Evolutionary conservation across 371 early-diverging fungal species (phyloP), one percentile per base, ranked within the genome.

Genomic region (Mucor circinelloides): DNA sequence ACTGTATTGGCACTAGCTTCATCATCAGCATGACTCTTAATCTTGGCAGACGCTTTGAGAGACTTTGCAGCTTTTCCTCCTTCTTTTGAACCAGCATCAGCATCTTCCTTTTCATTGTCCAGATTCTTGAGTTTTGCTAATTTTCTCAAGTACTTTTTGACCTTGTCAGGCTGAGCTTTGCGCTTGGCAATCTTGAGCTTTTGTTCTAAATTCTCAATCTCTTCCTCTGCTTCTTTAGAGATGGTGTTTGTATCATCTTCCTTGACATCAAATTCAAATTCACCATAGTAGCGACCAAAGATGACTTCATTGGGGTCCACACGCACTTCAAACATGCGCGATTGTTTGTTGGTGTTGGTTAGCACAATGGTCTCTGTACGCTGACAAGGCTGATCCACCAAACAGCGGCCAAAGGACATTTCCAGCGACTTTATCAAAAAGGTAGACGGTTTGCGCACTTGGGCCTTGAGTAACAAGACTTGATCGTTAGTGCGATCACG

Each of bases 101-200:
- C n/a, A 10, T 32, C 72, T 1, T 54, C 63, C 3, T 42, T 67
- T 1, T 61, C 68, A 27, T 73, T 69, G 13, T 76, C 81, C n/a
- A 72, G 66, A 60, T 85, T 81, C 66, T 75, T 75, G 10, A 83
- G 58, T 55, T 83, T 83, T 27, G 91, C 89, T 42, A 97, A 74
- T 67, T 94, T 93, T 48, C 89, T 90, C n/a, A 84, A 65, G 40
- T 96, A 88, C 72, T 97, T 96, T 57, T 90, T 85, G 3, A 93
- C 89, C 75, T 98, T 99, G 30, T 98, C 98, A 3, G 86, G 83
- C 10, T 90, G 88, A 17, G 93, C 94, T 74, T 99, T 99, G 52
- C 98, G 87, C 54, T 83, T 86, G 0, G 98, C 98, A 74, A 99
- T 99, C 78, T 98, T 98, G 34, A 98, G 83, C 77, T 98, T 99